A percentile compares a stretch with the other conserved stretches of the same genome.
Conservation (phyloP, 129 eudicot species). For the Ambrosia artemisiifolia region DNA sequence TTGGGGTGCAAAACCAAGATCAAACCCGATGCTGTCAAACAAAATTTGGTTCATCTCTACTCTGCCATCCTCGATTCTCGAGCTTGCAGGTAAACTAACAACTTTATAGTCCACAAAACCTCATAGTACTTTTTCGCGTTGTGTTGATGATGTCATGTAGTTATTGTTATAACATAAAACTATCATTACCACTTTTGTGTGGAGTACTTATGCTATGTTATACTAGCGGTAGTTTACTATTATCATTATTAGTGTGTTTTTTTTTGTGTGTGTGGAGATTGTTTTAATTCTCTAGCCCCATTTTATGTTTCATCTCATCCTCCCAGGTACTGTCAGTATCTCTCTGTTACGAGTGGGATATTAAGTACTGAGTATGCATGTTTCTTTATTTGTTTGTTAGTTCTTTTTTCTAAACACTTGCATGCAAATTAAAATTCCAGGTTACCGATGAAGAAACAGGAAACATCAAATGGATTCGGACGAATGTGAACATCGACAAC, state of each 20-base stretch:
- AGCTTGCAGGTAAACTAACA: conserved; percentile 38
- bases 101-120: background rate
- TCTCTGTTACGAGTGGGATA: background rate
- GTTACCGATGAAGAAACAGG: conserved; percentile 30
- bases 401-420: background rate
- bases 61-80: conserved; percentile 47
- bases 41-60: conserved; percentile 29
- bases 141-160: background rate
- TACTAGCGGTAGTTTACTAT: too few species aligned
- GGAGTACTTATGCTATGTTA: too few species aligned
- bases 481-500: conserved; percentile 43
- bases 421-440: conserved; percentile 11
- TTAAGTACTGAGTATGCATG: background rate
- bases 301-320: too few species aligned
- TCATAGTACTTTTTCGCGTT: background rate
- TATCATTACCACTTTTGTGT: too few species aligned
- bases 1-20: conserved; percentile 38
- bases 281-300: too few species aligned
- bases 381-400: background rate
- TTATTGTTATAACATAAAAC: too few species aligned
- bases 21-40: conserved; percentile 34
- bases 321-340: too few species aligned
- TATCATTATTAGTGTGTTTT: too few species aligned
- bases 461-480: conserved; percentile 40
- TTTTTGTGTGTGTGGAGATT: too few species aligned